Base-by-base conservation (phyloP, 164 flowering plant genomes). In the Sextonia rubra region DNA sequence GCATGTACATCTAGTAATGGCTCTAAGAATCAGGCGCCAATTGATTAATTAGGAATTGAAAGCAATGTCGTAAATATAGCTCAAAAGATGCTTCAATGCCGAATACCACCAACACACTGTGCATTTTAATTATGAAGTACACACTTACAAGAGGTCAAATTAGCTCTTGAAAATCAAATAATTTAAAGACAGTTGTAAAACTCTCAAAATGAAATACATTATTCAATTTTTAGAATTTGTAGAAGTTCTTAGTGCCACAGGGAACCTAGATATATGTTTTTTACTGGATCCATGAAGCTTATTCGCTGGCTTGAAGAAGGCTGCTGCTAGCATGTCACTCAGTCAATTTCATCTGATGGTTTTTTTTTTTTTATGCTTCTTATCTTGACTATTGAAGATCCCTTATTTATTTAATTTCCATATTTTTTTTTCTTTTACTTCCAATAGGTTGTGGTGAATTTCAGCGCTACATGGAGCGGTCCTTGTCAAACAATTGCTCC, bases 391-490 rank as follows among this genome's bases (percentile, higher is more conserved):
- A 5, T 52, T 0, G 7, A 52, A 11, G n/a, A 52, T 17, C 58
- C 58, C 17, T 52, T 52, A 17, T 17, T 17, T 37, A 60, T 23
- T 22, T 60, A 1, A 9, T 4, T 18, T 52, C 58, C 17, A 52
- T 20, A 15, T 52, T 12, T 12, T 17, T 15, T 52, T 52, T 52
- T 52, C 14, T 49, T 0, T 12, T 11, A 11, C 64, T 25, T 72
- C 26, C 29, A 23, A 24, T 89, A 93, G 98, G 90, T 91, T 47
- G 60, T 93, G 61, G 98, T 89, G 25, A 93, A 93, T 72, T 93
- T 93, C 77, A 93, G 94, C 76, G 98, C 97, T 62, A 71, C 90
- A 27, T 93, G 98, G 98, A 91, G 97, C 83, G 93, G 90, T 76
- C 98, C 98, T 18, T 93, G 98, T 71, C 85, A 80, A 82, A 66